Evolutionary conservation across 306 rosid species (phyloP).

Genomic region (Vigna trinervia): DNA sequence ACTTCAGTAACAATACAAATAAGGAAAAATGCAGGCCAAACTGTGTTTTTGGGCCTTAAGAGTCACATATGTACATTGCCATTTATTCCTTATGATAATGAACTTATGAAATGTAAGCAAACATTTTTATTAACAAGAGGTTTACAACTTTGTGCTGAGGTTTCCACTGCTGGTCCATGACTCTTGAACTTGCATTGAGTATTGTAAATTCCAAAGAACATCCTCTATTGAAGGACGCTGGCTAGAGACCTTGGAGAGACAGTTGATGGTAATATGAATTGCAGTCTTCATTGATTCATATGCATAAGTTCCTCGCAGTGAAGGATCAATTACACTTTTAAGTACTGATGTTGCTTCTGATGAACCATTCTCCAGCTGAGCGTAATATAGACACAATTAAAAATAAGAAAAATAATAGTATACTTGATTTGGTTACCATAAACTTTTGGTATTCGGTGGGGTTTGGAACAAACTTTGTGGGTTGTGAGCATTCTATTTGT

Average conservation of each 20-base stretch:
- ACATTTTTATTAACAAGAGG: constrained; percentile 13
- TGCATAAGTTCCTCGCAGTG: constrained; percentile 76
- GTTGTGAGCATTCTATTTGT: neutral
- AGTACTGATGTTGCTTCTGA: constrained; percentile 62
- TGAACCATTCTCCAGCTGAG: constrained; percentile 76
- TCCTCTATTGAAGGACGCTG: constrained; percentile 91
- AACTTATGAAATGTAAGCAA: constrained; percentile 31
- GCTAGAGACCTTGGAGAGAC: constrained; percentile 67
- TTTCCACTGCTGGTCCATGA: constrained; percentile 96
- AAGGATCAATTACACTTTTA: constrained; percentile 59
- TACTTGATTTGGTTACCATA: constrained; percentile 39
- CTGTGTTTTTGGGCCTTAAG: constrained; percentile 7
- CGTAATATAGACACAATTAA: constrained; percentile 12
- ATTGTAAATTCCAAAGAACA: constrained; percentile 91
- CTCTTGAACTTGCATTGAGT: constrained; percentile 96
- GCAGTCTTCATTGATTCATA: constrained; percentile 80
- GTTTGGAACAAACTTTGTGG: neutral
- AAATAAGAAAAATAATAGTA: neutral
- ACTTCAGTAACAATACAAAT: neutral
- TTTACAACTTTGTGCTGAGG: constrained; percentile 59
- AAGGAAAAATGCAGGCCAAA: constrained; percentile 32
- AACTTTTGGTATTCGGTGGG: neutral
- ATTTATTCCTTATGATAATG: constrained; percentile 41
- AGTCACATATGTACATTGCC: constrained; percentile 36
- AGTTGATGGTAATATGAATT: constrained; percentile 72